Evolutionary conservation across 352 stramenopile species (phyloP), one percentile per base, ranked within the genome.

Genomic region (Plasmopara muralis): DNA sequence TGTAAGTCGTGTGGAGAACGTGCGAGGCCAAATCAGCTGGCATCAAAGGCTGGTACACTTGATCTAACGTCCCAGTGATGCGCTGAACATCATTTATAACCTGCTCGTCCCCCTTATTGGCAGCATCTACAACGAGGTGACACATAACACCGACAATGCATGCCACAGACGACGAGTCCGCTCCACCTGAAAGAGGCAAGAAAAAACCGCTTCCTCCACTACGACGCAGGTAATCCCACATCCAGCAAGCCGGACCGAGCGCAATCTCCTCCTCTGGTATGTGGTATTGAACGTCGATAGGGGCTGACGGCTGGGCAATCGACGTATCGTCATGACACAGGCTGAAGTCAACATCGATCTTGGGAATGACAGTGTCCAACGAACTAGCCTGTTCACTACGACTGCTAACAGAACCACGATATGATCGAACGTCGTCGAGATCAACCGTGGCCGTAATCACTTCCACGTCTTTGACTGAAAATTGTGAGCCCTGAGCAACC

Each of bases 81-180:
- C 83, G 79, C 68, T 90, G 79, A 9, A 98, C 85, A 47, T 95
- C 77, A 33, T 80, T 72, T 40, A 94, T 78, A 15, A 95, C 85
- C 44, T 91, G 72, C 12, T 77, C 41, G 25, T 93, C 79, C 15
- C 81, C 84, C 5, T 68, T 64, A 51, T 90, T 87, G n/a, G 83
- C 82, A 15, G 91, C 87, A 28, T 95, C 72, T 2, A 80, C 78
- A 3, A 97, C 94, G 29, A 99, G 66, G 52, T 97, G 81, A 59
- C 95, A 99, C 97, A 99, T 99, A 16, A 97, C 89, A 29, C 95
- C 95, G 7, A 99, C 95, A 60, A 99, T 98, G 37, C 88, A 91
- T 6, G 94, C 94, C 5, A 98, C 95, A 15, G 92, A 97, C 4
- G 89, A 96, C 20, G 89, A 98, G 70, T 99, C 97, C 0, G 97